Percentiles rank a stretch among this genome's conserved stretches.
These are phyloP conservation scores for Paramecium sexaurelia DNA, from an alignment of 73 alveolate species.

Conservation along the genomic window DNA sequence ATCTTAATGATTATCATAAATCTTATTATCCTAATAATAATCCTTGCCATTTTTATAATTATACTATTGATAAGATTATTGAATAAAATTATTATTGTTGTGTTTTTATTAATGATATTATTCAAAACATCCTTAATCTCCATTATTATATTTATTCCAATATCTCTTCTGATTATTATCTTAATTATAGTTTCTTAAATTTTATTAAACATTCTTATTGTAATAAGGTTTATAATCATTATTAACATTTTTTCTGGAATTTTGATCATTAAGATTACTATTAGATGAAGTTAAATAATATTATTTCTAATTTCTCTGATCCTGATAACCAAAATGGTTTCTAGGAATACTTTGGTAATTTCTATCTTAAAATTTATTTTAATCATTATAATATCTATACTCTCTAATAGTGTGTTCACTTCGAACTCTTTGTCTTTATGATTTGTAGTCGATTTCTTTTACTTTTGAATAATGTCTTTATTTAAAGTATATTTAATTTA, in stretches of 20 bases:
- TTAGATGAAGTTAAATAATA: neutral
- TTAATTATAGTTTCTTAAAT: neutral
- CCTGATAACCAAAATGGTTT: neutral
- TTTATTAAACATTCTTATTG: neutral
- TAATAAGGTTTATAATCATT: neutral
- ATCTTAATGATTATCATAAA: neutral
- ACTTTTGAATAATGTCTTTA: neutral
- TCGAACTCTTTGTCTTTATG: neutral
- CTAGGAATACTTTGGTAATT: neutral
- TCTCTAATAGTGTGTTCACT: neutral
- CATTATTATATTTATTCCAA: neutral
- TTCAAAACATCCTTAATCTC: neutral
- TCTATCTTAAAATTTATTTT: neutral
- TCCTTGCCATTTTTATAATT: neutral
- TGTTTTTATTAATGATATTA: neutral
- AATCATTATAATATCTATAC: neutral
- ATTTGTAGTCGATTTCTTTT: neutral
- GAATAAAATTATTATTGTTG: too few relatives aligned
- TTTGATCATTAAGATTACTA: neutral
- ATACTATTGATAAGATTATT: neutral
- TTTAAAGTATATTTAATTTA: neutral
- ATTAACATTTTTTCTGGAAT: neutral
- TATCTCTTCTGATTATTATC: neutral
- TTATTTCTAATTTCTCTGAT: too few relatives aligned
- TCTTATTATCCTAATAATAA: too few relatives aligned